These are phyloP conservation scores for Mikania micrantha DNA, from an alignment of 129 eudicot species.

Conservation along the genomic window DNA sequence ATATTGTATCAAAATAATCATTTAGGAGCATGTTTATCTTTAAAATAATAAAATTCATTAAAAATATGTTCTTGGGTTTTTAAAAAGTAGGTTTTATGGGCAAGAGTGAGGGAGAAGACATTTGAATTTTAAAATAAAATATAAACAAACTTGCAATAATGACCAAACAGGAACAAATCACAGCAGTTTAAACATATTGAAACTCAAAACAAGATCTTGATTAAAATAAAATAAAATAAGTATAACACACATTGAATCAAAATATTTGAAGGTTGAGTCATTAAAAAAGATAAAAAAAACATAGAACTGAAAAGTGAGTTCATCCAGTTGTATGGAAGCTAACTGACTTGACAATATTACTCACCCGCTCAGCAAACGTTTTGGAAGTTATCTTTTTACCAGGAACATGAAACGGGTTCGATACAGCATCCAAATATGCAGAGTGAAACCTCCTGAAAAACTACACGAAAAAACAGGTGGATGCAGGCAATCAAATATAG, in stretches of 20 bases:
- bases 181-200: background rate
- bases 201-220: background rate
- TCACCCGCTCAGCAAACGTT: constrained; percentile 77
- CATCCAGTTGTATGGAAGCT: constrained; percentile 61
- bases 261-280: background rate
- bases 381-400: constrained; percentile 93
- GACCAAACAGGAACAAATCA: background rate
- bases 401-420: constrained; percentile 95
- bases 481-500: background rate
- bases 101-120: background rate
- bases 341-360: constrained; percentile 76
- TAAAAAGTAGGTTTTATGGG: no score
- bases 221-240: background rate
- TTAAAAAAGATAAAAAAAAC: background rate
- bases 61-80: no score
- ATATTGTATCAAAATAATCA: no score
- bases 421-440: constrained; percentile 91
- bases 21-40: no score
- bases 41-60: no score
- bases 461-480: constrained; percentile 36
- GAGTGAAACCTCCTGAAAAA: constrained; percentile 93
- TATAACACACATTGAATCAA: background rate
- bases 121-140: background rate
- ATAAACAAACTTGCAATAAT: background rate
- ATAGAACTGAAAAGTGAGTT: constrained; percentile 2